A percentile compares a stretch with the other conserved stretches of the same genome.
These are phyloP conservation scores for Leccinum obscurum DNA, from an alignment of 768 basidiomycete species.

Conservation along the genomic window DNA sequence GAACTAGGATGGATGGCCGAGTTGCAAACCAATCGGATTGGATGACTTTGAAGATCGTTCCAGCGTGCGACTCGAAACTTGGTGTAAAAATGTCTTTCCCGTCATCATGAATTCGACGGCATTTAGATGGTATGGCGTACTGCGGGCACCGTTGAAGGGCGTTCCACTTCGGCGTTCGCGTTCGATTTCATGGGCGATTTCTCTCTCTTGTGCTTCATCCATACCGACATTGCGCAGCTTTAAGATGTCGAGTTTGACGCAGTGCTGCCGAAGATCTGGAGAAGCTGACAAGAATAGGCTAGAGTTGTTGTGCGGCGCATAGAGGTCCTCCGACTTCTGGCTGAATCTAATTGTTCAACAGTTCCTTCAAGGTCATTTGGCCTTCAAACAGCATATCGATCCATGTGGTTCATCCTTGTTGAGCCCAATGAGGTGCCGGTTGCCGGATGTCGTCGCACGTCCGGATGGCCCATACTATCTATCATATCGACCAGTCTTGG, in stretches of 20 bases:
- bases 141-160: slow-evolving; percentile 31
- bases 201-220: slow-evolving; percentile 42
- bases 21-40: too few relatives aligned
- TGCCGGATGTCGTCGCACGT: slow-evolving; percentile 44
- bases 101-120: slow-evolving; percentile 27
- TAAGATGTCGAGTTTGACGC: slow-evolving; percentile 7
- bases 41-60: too few relatives aligned
- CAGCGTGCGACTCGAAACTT: too few relatives aligned
- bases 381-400: slow-evolving; percentile 25
- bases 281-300: background rate
- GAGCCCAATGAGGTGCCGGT: slow-evolving; percentile 42
- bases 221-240: background rate
- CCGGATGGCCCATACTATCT: slow-evolving; percentile 44
- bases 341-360: slow-evolving; percentile 36
- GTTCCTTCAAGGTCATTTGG: slow-evolving; percentile 6
- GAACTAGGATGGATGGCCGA: too few relatives aligned
- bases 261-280: slow-evolving; percentile 2
- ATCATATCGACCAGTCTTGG: slow-evolving; percentile 12
- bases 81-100: slow-evolving; percentile 19
- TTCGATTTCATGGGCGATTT: slow-evolving; percentile 46
- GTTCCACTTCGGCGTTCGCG: slow-evolving; percentile 39
- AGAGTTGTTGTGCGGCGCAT: background rate
- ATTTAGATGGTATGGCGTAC: slow-evolving; percentile 21
- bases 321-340: slow-evolving; percentile 38
- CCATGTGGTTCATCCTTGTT: slow-evolving; percentile 42